Base-by-base conservation (phyloP, 2,329 filamentous ascomycete genomes). In the Diaporthe vaccinii region DNA sequence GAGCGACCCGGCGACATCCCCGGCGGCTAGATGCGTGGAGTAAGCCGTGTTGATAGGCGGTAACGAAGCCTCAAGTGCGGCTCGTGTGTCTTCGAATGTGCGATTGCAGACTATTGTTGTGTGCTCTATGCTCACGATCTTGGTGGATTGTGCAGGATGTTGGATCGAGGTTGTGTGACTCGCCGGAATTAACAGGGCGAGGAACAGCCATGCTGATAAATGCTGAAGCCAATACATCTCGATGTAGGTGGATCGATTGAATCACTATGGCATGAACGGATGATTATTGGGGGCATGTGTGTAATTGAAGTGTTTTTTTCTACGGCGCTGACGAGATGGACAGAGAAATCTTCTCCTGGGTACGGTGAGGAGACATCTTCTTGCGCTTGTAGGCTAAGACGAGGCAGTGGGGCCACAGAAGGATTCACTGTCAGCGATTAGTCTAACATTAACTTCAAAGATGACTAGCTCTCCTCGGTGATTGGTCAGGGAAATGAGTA, bases 1-100 rank as follows among this genome's bases (percentile, higher is more conserved):
- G 44, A 53, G 46, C 5, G 62, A 31, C 6, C 62, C 62, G 31
- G 22, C 7, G 22, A 53, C 44, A 15, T 68, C 62, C 8, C 62
- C 62, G 14, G 31, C 14, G 20, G 62, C 22, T 20, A 68, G 62
- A 68, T 39, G 62, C 3, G 46, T 36, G 22, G 62, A 51, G 20
- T 28, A 68, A 22, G 46, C 53, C 1, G 62, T 68, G 62, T 68
- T 68, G 44, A 68, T 25, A 8, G 62, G 46, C 6, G 62, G 62
- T 1, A 68, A 2, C 2, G 62, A 36, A 22, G 28, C 31, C 22
- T 68, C 62, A 8, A 68, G 44, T 15, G 44, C 44, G 4, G 31
- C n/a, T 3, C 31, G 46, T 20, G 62, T 68, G 22, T 68, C 62
- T 12, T 68, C 62, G 22, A 68, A 68, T 39, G 62, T 68, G 44